Conservation (phyloP, 2,329 filamentous ascomycete species). For the Dryadomyces quercus-mongolicae region DNA sequence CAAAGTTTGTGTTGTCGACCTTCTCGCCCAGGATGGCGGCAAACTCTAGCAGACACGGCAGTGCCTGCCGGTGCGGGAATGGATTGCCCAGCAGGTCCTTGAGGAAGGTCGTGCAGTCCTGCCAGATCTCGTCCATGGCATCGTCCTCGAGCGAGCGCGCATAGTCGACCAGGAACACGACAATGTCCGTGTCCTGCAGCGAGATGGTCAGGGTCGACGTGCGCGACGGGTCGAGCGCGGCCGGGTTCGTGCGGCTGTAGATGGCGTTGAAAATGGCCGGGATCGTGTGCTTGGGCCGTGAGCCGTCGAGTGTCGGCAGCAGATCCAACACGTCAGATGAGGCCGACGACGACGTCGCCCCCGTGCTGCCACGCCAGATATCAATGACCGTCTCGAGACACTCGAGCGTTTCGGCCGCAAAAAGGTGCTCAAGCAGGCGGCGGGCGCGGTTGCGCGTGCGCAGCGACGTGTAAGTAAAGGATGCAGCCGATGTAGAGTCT, state of each 20-base stretch:
- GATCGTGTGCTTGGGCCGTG: slow-evolving; percentile 79
- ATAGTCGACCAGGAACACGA: slow-evolving; percentile 84
- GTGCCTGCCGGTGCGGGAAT: slow-evolving; percentile 82
- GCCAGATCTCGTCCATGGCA: slow-evolving; percentile 96
- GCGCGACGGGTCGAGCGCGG: slow-evolving; percentile 62
- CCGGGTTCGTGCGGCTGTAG: slow-evolving; percentile 84
- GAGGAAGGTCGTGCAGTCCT: slow-evolving; percentile 82
- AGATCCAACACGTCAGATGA: slow-evolving; percentile 64
- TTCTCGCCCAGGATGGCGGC: slow-evolving; percentile 85
- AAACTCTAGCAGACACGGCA: slow-evolving; percentile 79
- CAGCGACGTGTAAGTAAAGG: slow-evolving; percentile 81
- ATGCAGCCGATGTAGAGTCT: slow-evolving; percentile 60
- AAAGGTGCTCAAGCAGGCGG: slow-evolving; percentile 81
- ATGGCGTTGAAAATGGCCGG: slow-evolving; percentile 93
- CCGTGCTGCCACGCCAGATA: slow-evolving; percentile 55
- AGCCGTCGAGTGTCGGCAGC: slow-evolving; percentile 82
- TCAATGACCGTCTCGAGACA: slow-evolving; percentile 85
- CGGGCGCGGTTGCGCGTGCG: slow-evolving; percentile 84
- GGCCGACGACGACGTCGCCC: slow-evolving; percentile 15
- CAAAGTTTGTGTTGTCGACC: slow-evolving; percentile 95
- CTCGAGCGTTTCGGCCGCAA: slow-evolving; percentile 82
- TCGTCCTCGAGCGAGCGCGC: slow-evolving; percentile 86
- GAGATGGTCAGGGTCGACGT: slow-evolving; percentile 84
- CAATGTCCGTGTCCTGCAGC: slow-evolving; percentile 70
- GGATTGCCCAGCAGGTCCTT: slow-evolving; percentile 86